Conservation (phyloP, 192 early-diverging fungal genomes). For the Entrophospora sp. region DNA sequence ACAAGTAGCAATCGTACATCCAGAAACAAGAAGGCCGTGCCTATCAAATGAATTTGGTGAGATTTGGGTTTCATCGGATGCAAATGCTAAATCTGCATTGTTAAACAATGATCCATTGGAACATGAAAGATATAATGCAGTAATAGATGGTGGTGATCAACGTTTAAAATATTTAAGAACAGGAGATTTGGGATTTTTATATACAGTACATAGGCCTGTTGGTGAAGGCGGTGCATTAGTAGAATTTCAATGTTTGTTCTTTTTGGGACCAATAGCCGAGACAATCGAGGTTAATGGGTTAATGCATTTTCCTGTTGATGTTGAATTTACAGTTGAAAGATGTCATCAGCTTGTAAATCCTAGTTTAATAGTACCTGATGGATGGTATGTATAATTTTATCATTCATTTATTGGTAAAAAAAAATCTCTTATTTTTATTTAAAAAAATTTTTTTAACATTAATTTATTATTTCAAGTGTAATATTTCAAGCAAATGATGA, state of each 20-base stretch:
- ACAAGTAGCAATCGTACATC: slow-evolving; percentile 78
- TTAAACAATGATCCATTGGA: slow-evolving; percentile 31
- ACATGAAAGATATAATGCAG: slow-evolving; percentile 30
- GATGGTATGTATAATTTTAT: not conserved
- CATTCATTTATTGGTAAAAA: not conserved
- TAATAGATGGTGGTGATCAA: slow-evolving; percentile 51
- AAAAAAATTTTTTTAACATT: not conserved
- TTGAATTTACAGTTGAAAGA: slow-evolving; percentile 67
- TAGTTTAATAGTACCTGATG: not conserved
- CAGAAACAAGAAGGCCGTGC: slow-evolving; percentile 60
- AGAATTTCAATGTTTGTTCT: slow-evolving; percentile 68
- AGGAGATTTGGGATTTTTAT: slow-evolving; percentile 76
- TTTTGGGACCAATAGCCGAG: slow-evolving; percentile 62
- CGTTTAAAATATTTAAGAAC: slow-evolving; percentile 64
- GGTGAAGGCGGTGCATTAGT: slow-evolving; percentile 44
- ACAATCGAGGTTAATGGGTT: slow-evolving; percentile 62
- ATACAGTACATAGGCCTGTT: slow-evolving; percentile 50
- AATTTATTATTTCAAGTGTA: slow-evolving; percentile 19
- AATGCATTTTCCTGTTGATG: slow-evolving; percentile 64
- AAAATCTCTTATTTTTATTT: not conserved
- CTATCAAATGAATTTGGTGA: slow-evolving; percentile 67
- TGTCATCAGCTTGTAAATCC: slow-evolving; percentile 12
- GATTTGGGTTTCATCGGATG: slow-evolving; percentile 73
- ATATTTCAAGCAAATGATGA: slow-evolving; percentile 35
- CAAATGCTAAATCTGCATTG: slow-evolving; percentile 42